A percentile compares a stretch with the other conserved stretches of the same genome.
Evolutionary conservation across 1,139 yeast genomes (phyloP).

Genomic region (Debaryomycetaceae sp.): DNA sequence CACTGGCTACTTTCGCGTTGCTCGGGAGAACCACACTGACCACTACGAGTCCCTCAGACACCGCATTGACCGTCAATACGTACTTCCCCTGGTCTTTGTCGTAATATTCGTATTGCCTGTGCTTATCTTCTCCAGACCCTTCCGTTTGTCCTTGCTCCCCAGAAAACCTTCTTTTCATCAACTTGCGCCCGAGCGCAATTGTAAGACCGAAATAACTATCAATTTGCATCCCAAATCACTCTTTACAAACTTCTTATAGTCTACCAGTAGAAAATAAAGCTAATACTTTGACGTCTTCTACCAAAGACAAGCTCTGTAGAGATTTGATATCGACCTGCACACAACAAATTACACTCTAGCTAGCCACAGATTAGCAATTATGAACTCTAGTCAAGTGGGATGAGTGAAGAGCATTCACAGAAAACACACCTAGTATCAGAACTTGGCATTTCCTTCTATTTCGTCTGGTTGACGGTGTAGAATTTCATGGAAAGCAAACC

Average conservation of each 20-base stretch:
- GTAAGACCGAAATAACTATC: background rate
- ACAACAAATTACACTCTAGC: background rate
- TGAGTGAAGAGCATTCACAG: background rate
- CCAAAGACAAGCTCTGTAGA: background rate
- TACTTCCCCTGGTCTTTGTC: background rate
- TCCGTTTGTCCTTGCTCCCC: background rate
- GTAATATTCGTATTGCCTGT: background rate
- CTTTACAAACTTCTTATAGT: background rate
- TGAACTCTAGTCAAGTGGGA: background rate
- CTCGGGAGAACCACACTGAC: background rate
- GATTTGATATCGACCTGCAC: background rate
- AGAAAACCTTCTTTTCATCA: background rate
- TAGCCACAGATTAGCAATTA: background rate
- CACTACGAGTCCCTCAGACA: conserved; percentile 2
- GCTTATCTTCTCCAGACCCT: background rate
- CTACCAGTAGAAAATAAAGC: no score
- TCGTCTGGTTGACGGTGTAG: background rate
- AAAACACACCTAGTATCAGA: background rate
- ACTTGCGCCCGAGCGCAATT: background rate
- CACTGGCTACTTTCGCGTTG: background rate
- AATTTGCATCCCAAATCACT: background rate
- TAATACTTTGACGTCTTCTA: background rate
- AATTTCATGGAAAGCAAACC: background rate
- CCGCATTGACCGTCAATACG: conserved; percentile 8
- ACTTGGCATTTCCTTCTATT: no score